phyloP scores from a whole-genome alignment of 441 rosid species.

The Populus hybrid region DNA sequence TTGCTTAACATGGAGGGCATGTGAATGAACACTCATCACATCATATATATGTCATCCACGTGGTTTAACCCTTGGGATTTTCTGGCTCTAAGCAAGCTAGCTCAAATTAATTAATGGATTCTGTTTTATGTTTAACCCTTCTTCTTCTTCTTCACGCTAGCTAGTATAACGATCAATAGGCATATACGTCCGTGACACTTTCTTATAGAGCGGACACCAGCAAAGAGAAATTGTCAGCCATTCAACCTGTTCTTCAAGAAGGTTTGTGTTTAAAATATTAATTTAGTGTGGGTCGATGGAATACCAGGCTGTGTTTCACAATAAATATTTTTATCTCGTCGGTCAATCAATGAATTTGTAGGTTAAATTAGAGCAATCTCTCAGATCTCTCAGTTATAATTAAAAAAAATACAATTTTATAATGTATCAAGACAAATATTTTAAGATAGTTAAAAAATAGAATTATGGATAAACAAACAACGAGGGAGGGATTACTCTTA shows the following conservation, averaged over 20 bases:
- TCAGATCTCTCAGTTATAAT: no score
- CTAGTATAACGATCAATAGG: background rate
- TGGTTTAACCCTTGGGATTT: constrained; percentile 14
- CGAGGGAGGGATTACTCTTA: no score
- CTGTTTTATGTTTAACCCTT: background rate
- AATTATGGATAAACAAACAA: no score
- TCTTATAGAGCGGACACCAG: constrained; percentile 9
- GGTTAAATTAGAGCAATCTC: no score
- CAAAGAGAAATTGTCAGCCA: background rate
- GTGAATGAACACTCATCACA: constrained; percentile 13
- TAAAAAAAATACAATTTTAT: no score
- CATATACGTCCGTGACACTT: constrained; percentile 10
- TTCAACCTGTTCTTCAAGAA: no score
- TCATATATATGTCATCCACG: constrained; percentile 23
- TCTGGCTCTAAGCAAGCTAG: constrained; percentile 15
- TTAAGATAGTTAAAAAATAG: no score
- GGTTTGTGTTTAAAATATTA: no score
- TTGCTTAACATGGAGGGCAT: constrained; percentile 22
- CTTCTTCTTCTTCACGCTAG: background rate
- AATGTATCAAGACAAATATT: no score
- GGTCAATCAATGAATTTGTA: no score
- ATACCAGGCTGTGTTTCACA: no score
- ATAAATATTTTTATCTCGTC: no score
- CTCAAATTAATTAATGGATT: background rate
- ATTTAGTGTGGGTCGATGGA: background rate